A percentile compares a stretch with the other conserved stretches of the same genome.
Conservation (phyloP, 371 early-diverging fungal species). For the Apophysomyces sp. region DNA sequence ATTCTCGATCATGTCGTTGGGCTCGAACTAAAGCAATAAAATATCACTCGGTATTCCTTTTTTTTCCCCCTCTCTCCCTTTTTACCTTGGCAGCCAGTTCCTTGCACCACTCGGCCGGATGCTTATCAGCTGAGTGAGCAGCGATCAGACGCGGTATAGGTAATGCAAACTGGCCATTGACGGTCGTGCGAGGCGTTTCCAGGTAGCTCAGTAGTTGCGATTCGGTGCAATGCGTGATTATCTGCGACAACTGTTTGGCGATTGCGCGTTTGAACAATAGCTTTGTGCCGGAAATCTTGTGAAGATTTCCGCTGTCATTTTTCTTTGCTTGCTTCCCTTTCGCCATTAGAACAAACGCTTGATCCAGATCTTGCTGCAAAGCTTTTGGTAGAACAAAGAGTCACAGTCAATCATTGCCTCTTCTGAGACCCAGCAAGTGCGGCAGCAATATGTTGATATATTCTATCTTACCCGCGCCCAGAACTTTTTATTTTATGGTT, state of each 20-base stretch:
- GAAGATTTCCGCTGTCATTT: neutral
- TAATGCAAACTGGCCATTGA: constrained; percentile 26
- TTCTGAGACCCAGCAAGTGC: no score
- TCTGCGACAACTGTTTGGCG: constrained; percentile 32
- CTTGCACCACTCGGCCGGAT: constrained; percentile 35
- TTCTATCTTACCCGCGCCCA: no score
- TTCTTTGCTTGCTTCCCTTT: neutral
- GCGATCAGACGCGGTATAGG: constrained; percentile 24
- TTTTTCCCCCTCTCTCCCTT: no score
- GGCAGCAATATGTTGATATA: no score
- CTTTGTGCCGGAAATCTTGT: constrained; percentile 8
- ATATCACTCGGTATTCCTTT: no score
- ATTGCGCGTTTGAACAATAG: constrained; percentile 44
- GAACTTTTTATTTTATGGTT: no score
- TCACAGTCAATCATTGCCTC: neutral
- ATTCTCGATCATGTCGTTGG: constrained; percentile 26
- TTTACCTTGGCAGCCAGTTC: constrained; percentile 48
- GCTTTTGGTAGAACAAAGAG: neutral
- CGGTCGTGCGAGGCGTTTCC: constrained; percentile 14
- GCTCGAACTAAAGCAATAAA: constrained; percentile 8
- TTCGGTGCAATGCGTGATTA: constrained; percentile 9
- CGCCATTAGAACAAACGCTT: neutral
- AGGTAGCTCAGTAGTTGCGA: constrained; percentile 8
- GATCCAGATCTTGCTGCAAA: no score
- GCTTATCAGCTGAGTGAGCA: neutral